Evolutionary conservation across 352 stramenopile species (phyloP).

Genomic region (Phytophthora cryptogea): DNA sequence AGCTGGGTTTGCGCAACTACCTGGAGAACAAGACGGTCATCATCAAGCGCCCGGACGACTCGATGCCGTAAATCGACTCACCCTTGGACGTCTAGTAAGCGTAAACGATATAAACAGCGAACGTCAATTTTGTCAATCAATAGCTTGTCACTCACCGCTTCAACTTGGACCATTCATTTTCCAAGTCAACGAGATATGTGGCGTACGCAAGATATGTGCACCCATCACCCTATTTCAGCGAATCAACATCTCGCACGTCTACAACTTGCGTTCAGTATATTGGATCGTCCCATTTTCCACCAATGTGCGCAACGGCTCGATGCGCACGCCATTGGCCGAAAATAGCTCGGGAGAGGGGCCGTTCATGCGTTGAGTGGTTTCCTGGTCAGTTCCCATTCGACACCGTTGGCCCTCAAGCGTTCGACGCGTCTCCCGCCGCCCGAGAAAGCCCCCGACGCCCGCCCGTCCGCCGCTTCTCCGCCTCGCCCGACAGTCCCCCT

Average conservation of each 20-base stretch:
- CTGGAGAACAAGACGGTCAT: slow-evolving; percentile 78
- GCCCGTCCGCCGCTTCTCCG: slow-evolving; percentile 5
- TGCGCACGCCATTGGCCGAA: not conserved
- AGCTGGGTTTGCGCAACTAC: slow-evolving; percentile 74
- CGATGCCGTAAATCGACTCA: slow-evolving; percentile 22
- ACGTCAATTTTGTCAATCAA: slow-evolving; percentile 13
- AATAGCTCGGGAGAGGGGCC: not conserved
- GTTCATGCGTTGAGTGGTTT: slow-evolving; percentile 1
- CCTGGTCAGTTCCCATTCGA: slow-evolving; percentile 33
- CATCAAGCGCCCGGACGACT: slow-evolving; percentile 57
- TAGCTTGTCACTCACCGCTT: not conserved
- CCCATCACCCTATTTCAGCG: slow-evolving; percentile 3
- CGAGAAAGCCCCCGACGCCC: slow-evolving; percentile 1
- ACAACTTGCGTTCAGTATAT: not conserved
- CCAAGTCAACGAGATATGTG: slow-evolving; percentile 6
- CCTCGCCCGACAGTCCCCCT: slow-evolving; percentile 8
- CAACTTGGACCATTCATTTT: slow-evolving; percentile 10
- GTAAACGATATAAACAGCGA: slow-evolving; percentile 29
- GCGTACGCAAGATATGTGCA: not conserved
- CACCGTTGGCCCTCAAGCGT: slow-evolving; percentile 42
- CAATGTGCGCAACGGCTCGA: not conserved
- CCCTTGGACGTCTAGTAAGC: slow-evolving; percentile 18
- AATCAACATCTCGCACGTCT: not conserved
- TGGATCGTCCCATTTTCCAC: not conserved
- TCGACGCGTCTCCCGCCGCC: slow-evolving; percentile 9